Evolutionary conservation across 2,329 filamentous ascomycete genomes (phyloP).

Genomic region (Dichotomopilus funicola): DNA sequence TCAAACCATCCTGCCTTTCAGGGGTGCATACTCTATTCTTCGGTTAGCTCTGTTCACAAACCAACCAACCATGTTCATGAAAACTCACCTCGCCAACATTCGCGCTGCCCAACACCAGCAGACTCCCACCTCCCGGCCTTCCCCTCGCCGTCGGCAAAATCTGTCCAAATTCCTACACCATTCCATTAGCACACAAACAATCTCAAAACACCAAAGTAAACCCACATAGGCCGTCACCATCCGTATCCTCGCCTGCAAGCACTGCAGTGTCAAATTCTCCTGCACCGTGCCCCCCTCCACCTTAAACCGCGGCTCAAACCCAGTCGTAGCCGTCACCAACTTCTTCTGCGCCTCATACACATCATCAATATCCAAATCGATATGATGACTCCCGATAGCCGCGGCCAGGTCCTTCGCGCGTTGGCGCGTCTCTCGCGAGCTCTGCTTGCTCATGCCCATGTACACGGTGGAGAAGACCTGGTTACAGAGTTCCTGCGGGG

Average conservation of each 20-base stretch:
- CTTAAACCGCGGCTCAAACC: slow-evolving; percentile 50
- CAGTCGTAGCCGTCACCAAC: slow-evolving; percentile 51
- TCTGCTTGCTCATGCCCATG: slow-evolving; percentile 65
- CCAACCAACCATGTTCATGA: no score
- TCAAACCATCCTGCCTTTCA: background rate
- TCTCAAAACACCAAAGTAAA: background rate
- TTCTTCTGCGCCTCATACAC: slow-evolving; percentile 54
- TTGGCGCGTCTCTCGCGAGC: slow-evolving; percentile 57
- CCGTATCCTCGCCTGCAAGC: slow-evolving; percentile 59
- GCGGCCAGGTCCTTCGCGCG: slow-evolving; percentile 55
- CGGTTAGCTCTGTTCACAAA: slow-evolving; percentile 23
- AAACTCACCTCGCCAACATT: slow-evolving; percentile 49
- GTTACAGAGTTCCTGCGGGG: slow-evolving; percentile 53
- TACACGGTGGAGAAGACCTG: slow-evolving; percentile 49
- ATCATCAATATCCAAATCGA: slow-evolving; percentile 66
- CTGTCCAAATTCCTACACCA: slow-evolving; percentile 45
- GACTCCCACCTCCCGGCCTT: slow-evolving; percentile 47
- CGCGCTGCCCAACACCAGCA: slow-evolving; percentile 61
- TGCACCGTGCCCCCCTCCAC: slow-evolving; percentile 55
- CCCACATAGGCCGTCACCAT: slow-evolving; percentile 54
- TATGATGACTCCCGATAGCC: slow-evolving; percentile 65
- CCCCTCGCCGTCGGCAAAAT: slow-evolving; percentile 54
- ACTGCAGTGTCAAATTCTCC: slow-evolving; percentile 61
- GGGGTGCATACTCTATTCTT: slow-evolving; percentile 4
- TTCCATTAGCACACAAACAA: slow-evolving; percentile 39